Conservation (phyloP, 352 stramenopile species). For the Aphanomyces cochlioides region DNA sequence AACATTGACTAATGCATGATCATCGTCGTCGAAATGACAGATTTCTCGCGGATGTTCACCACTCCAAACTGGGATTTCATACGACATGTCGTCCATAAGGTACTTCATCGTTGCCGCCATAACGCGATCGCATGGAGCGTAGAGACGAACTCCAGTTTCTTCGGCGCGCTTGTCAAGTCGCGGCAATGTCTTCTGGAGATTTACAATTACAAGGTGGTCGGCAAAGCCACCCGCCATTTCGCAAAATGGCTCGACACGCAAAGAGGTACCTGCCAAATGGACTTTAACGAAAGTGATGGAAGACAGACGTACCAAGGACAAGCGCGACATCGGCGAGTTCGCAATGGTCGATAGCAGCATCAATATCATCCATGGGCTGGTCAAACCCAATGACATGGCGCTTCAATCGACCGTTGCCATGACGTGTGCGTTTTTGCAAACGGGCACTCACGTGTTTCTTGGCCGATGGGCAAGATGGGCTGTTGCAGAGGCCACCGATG, state of each 20-base stretch:
- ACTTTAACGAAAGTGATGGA: neutral
- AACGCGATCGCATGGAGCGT: constrained; percentile 68
- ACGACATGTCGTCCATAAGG: constrained; percentile 46
- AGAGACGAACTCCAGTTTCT: constrained; percentile 59
- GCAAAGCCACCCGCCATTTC: constrained; percentile 78
- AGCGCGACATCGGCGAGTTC: constrained; percentile 70
- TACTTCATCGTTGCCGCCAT: constrained; percentile 75
- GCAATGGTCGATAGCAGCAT: constrained; percentile 73
- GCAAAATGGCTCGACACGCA: constrained; percentile 72
- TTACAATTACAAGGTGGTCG: constrained; percentile 69
- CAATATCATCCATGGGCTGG: constrained; percentile 73
- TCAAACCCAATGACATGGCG: constrained; percentile 80
- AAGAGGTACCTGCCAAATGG: constrained; percentile 41
- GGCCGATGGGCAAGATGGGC: constrained; percentile 55
- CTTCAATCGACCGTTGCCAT: constrained; percentile 70
- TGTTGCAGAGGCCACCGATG: constrained; percentile 62
- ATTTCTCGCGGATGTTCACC: constrained; percentile 61
- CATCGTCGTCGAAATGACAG: constrained; percentile 30
- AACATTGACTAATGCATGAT: constrained; percentile 74
- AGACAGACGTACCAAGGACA: constrained; percentile 43
- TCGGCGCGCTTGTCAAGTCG: constrained; percentile 71
- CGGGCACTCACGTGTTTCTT: constrained; percentile 60
- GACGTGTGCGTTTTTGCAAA: constrained; percentile 58
- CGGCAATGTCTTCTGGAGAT: constrained; percentile 60
- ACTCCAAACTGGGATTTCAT: constrained; percentile 57